Conservation (phyloP, 768 basidiomycete genomes). For the Asterophora parasitica region DNA sequence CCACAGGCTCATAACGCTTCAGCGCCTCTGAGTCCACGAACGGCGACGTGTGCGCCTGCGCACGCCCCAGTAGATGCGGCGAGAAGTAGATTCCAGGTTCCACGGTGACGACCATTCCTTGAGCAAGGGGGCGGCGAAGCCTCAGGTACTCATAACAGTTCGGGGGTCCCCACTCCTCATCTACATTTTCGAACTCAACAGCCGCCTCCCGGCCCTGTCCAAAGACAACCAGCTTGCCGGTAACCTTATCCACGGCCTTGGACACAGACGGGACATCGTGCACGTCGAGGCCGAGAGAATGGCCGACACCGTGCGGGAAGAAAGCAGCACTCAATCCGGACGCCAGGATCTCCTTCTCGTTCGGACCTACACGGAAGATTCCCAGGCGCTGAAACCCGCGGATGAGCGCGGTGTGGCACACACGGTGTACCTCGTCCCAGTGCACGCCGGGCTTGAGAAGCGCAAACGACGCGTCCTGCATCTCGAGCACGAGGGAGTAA, state of each 20-base stretch:
- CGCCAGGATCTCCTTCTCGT: conserved; percentile 65
- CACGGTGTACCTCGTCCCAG: conserved; percentile 85
- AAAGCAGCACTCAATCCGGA: conserved; percentile 80
- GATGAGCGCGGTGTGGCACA: conserved; percentile 80
- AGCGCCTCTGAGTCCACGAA: conserved; percentile 70
- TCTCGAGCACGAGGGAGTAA: conserved; percentile 81
- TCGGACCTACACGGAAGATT: conserved; percentile 68
- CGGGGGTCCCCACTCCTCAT: conserved; percentile 37
- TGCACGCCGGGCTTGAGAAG: conserved; percentile 72
- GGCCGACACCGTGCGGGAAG: conserved; percentile 92
- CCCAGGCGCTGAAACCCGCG: conserved; percentile 78
- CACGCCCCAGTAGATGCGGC: conserved; percentile 64
- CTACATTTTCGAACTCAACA: not conserved
- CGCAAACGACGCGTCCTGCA: conserved; percentile 83
- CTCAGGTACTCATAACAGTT: conserved; percentile 79
- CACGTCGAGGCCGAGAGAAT: conserved; percentile 90
- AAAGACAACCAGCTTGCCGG: conserved; percentile 31
- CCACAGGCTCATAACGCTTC: conserved; percentile 71
- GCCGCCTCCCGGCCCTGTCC: conserved; percentile 5
- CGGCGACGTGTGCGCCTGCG: conserved; percentile 55
- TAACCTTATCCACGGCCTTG: conserved; percentile 58
- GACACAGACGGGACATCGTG: conserved; percentile 87
- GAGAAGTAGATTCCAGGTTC: conserved; percentile 91
- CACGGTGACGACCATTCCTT: conserved; percentile 88
- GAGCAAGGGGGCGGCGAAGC: conserved; percentile 65